Conservation (phyloP, 2,329 filamentous ascomycete genomes). For the Mycosphaerella sp. region DNA sequence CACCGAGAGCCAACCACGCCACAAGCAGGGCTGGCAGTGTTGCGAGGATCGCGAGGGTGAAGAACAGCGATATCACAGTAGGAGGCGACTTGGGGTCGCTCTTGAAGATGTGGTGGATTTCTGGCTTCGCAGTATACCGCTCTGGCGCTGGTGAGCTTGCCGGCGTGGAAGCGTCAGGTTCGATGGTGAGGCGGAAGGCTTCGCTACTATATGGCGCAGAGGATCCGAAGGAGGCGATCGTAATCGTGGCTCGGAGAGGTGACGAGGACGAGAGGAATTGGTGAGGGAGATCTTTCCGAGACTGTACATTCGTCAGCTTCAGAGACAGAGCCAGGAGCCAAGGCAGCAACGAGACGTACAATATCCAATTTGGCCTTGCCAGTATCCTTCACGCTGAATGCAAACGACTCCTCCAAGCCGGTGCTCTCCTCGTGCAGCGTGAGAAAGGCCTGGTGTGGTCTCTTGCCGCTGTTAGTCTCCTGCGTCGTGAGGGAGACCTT, state of each 20-base stretch:
- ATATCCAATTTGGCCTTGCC: constrained; percentile 82
- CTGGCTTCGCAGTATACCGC: constrained; percentile 74
- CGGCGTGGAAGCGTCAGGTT: constrained; percentile 57
- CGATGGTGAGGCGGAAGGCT: constrained; percentile 67
- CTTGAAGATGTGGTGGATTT: constrained; percentile 90
- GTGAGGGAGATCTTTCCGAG: constrained; percentile 79
- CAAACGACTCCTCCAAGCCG: constrained; percentile 80
- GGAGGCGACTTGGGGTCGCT: constrained; percentile 73
- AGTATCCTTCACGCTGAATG: constrained; percentile 74
- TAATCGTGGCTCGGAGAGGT: constrained; percentile 70
- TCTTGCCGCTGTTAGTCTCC: constrained; percentile 70
- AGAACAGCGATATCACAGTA: constrained; percentile 70
- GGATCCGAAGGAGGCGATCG: constrained; percentile 81
- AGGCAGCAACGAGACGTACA: constrained; percentile 49
- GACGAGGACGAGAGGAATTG: constrained; percentile 66
- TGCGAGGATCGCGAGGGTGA: constrained; percentile 65
- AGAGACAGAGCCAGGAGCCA: not conserved
- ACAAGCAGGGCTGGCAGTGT: constrained; percentile 68
- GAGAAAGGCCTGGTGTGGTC: constrained; percentile 91
- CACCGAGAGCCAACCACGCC: constrained; percentile 72
- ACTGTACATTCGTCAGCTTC: constrained; percentile 47
- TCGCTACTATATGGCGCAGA: constrained; percentile 60
- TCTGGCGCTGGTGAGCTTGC: constrained; percentile 60
- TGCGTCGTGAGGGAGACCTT: constrained; percentile 77
- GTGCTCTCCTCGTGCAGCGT: constrained; percentile 67